Evolutionary conservation across 495 filamentous ascomycete species (phyloP).

Genomic region (Xylaria curta): DNA sequence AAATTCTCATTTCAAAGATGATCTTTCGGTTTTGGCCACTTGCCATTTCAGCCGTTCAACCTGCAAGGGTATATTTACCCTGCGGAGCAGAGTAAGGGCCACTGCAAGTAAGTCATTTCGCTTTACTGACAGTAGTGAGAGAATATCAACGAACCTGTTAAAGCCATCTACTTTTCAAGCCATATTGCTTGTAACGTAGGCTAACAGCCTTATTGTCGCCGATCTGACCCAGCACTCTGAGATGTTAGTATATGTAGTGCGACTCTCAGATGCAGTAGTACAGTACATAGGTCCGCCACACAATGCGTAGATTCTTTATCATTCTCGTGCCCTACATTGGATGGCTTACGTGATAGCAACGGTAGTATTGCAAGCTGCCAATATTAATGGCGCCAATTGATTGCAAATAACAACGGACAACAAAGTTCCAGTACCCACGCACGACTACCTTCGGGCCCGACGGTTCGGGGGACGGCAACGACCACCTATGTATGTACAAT

Average conservation of each 20-base stretch:
- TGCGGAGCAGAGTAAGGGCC: neutral
- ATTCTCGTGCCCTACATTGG: neutral
- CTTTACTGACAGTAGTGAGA: slow-evolving; percentile 5
- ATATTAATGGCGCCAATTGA: neutral
- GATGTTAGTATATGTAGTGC: neutral
- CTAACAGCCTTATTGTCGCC: neutral
- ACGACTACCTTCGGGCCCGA: neutral
- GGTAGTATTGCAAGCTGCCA: neutral
- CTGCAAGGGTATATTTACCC: neutral
- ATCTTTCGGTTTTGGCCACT: neutral
- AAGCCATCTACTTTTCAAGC: neutral
- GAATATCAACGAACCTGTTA: neutral
- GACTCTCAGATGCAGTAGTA: neutral
- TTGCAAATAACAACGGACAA: neutral
- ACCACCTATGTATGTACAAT: neutral
- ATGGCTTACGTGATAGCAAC: too few relatives aligned
- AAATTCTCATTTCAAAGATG: neutral
- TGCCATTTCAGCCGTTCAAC: neutral
- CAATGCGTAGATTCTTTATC: slow-evolving; percentile 7
- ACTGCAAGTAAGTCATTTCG: neutral
- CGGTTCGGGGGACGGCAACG: neutral
- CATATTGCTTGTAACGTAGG: neutral
- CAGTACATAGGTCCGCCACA: neutral
- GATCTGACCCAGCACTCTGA: neutral
- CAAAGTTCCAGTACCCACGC: neutral